Evolutionary conservation across 371 early-diverging fungal genomes (phyloP), one percentile per base, ranked within the genome.

Genomic region (Syncephalastrum racemosum): DNA sequence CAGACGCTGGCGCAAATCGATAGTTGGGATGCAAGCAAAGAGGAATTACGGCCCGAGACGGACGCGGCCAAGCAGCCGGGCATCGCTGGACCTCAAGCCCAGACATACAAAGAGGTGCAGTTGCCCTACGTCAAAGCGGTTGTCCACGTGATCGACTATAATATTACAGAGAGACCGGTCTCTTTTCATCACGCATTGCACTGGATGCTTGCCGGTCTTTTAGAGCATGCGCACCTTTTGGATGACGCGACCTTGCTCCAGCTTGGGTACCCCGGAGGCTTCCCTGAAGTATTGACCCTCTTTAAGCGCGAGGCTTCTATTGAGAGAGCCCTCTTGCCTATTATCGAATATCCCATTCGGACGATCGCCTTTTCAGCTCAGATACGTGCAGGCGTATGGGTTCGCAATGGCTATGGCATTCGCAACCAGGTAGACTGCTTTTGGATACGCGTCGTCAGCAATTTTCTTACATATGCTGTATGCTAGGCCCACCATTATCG

Each of bases 321-420:
- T 45, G 57, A 45, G n/a, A 27, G 31, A 68, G 66, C 6, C 41
- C 60, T 36, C n/a, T 57, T 71, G 19, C 62, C 73, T 36, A 70
- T 75, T 41, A 69, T 95, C 31, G 97, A 96, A 60, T 89, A 86
- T 57, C 90, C 94, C 10, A 72, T 96, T 23, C 87, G 94, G 49
- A 72, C 74, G 10, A 66, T 77, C 53, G 92, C 90, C 4, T 80
- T 94, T 23, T 84, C 93, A 57, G 86, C 95, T 4, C 98, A 98
- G 73, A 93, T 98, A 56, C 84, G 91, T 19, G 90, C 93, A 13
- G 90, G 90, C 25, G 76, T 97, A 41, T 98, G 98, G 98, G 95
- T 98, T 12, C 80, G 98, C 46, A 98, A 98, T 59, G 98, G 98
- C 13, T 89, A 83, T 64, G 84, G 84, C 39, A 88, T 90, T 51